Evolutionary conservation across 106 monocot species (phyloP).

Genomic region (Gastrodia elata): DNA sequence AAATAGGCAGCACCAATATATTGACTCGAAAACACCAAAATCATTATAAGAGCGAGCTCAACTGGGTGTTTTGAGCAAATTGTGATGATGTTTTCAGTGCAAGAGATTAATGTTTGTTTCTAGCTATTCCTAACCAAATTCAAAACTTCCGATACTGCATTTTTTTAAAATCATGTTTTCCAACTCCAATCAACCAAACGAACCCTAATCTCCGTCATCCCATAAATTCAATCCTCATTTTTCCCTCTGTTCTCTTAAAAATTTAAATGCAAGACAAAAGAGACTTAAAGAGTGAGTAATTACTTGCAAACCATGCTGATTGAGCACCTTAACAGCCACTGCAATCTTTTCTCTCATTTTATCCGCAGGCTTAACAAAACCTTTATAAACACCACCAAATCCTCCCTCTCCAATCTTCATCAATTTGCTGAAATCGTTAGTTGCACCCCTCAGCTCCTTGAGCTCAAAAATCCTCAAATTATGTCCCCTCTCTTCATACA

Average conservation of each 20-base stretch:
- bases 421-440: conserved; percentile 20
- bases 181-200: not conserved
- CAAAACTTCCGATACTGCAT: not conserved
- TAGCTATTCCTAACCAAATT: not conserved
- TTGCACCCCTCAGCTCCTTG: conserved; percentile 17
- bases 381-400: conserved; percentile 25
- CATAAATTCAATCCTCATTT: not conserved
- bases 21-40: not conserved
- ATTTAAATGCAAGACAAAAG: not conserved
- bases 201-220: not conserved
- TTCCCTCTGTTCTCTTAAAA: not conserved
- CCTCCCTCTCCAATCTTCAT: conserved; percentile 24
- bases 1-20: not conserved
- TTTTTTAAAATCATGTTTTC: not conserved
- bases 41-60: not conserved
- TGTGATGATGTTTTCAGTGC: not conserved
- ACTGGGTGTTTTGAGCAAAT: not conserved
- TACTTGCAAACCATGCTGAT: conserved; percentile 20
- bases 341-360: conserved; percentile 12
- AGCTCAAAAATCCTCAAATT: conserved; percentile 20
- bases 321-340: conserved; percentile 20
- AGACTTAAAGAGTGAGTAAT: not conserved
- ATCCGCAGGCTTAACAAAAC: conserved; percentile 13
- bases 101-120: not conserved
- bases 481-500: conserved; percentile 21